Conservation (phyloP, 192 early-diverging fungal genomes). For the Coemansia sp. region DNA sequence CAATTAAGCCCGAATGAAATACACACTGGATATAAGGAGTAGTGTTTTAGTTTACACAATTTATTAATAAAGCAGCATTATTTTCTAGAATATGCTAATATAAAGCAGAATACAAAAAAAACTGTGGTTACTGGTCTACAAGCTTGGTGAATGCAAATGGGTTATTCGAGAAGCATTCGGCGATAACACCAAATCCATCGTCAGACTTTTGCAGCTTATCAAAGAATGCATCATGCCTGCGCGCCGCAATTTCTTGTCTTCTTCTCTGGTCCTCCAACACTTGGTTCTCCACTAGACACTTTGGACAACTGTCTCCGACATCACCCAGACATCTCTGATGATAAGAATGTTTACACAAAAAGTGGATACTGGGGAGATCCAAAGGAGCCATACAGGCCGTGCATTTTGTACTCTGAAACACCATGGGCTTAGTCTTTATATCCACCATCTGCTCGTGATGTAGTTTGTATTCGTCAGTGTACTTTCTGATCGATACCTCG, state of each 20-base stretch:
- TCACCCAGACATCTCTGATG: constrained; percentile 79
- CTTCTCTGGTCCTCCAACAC: constrained; percentile 75
- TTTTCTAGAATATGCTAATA: too few species aligned
- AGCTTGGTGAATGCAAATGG: constrained; percentile 56
- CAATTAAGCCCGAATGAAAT: constrained; percentile 22
- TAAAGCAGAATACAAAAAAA: not conserved
- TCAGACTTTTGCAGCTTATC: constrained; percentile 69
- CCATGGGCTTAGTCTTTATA: constrained; percentile 63
- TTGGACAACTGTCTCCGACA: constrained; percentile 56
- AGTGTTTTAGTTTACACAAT: not conserved
- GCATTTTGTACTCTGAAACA: constrained; percentile 81
- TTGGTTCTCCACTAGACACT: constrained; percentile 81
- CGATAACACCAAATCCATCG: constrained; percentile 84
- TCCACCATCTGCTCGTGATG: constrained; percentile 80
- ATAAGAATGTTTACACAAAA: constrained; percentile 92
- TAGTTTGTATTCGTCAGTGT: constrained; percentile 73
- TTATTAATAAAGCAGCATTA: constrained; percentile 2
- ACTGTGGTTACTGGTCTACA: constrained; percentile 23
- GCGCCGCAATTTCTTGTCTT: constrained; percentile 72
- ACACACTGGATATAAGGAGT: not conserved
- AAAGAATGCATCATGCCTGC: constrained; percentile 76
- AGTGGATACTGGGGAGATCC: constrained; percentile 90
- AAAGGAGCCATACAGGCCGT: constrained; percentile 65
- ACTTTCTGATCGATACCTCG: constrained; percentile 65
- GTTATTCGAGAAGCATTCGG: constrained; percentile 89